A percentile compares a stretch with the other conserved stretches of the same genome.
Conservation (phyloP, 768 basidiomycete genomes). For the Collybia sp. region DNA sequence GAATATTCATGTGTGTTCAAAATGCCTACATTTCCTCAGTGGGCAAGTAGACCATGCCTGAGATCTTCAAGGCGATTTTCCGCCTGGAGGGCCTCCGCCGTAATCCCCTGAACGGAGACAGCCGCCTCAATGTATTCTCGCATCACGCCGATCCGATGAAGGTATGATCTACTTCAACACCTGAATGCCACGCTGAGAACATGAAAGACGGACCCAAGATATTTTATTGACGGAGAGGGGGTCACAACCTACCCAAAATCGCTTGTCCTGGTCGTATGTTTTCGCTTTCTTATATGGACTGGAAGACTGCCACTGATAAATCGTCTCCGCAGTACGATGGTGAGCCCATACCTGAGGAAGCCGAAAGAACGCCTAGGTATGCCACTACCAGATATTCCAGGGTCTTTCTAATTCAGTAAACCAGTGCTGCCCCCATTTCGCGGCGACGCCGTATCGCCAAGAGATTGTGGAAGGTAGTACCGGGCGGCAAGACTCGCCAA, state of each 20-base stretch:
- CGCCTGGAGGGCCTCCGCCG: constrained; percentile 8
- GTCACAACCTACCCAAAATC: constrained; percentile 8
- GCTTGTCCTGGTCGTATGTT: constrained; percentile 8
- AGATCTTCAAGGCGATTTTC: constrained; percentile 16
- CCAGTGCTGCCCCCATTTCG: background rate
- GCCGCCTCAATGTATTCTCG: constrained; percentile 1
- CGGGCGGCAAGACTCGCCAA: constrained; percentile 1
- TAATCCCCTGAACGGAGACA: constrained; percentile 4
- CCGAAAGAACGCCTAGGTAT: background rate
- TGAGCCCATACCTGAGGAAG: background rate
- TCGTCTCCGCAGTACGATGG: constrained; percentile 3
- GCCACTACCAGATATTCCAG: background rate
- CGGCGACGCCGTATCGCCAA: background rate
- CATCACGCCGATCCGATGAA: too few species aligned
- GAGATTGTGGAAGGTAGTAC: background rate
- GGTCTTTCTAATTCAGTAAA: background rate
- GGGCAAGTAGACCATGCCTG: constrained; percentile 14
- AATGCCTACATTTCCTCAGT: too few species aligned
- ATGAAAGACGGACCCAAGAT: constrained; percentile 9
- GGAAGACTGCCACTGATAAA: background rate
- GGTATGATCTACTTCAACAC: too few species aligned
- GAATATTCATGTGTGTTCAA: background rate
- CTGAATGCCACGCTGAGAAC: background rate
- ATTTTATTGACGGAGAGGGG: constrained; percentile 8
- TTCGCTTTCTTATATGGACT: background rate